A percentile compares a stretch with the other conserved stretches of the same genome.
phyloP scores from a whole-genome alignment of 805 yeast species.

The Danielozyma ontarioensis region DNA sequence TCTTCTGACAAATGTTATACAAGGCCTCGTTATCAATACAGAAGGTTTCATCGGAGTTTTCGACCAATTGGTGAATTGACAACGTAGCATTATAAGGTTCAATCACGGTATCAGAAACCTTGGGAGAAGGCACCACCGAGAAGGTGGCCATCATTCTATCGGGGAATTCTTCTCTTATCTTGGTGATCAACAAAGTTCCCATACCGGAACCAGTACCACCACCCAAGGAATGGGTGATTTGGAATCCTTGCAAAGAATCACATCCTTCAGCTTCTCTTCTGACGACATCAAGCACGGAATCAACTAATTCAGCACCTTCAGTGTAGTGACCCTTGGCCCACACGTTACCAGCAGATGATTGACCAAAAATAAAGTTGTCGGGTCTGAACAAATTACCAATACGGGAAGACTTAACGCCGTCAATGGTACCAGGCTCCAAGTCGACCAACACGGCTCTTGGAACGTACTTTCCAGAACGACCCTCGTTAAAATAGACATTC shows the following conservation, averaged over 20 bases:
- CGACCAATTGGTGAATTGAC: conserved; percentile 87
- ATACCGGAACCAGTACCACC: conserved; percentile 97
- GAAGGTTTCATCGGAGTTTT: conserved; percentile 88
- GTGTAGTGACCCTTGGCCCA: conserved; percentile 98
- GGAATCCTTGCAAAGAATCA: conserved; percentile 93
- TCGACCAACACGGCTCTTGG: conserved; percentile 92
- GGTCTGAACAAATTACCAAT: conserved; percentile 88
- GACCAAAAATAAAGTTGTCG: conserved; percentile 84
- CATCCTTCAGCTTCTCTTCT: conserved; percentile 93
- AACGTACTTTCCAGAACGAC: conserved; percentile 81
- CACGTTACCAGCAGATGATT: conserved; percentile 89
- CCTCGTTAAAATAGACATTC: conserved; percentile 85
- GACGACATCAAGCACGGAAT: conserved; percentile 81
- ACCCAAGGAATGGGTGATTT: conserved; percentile 55
- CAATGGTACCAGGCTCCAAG: conserved; percentile 92
- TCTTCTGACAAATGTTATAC: conserved; percentile 82
- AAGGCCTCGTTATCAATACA: conserved; percentile 94
- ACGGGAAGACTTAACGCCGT: conserved; percentile 72
- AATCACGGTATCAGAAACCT: conserved; percentile 87
- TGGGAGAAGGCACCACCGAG: conserved; percentile 89
- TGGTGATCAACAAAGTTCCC: conserved; percentile 84
- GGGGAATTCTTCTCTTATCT: conserved; percentile 87
- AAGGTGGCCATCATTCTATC: conserved; percentile 96
- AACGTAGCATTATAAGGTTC: conserved; percentile 94
- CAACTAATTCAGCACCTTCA: conserved; percentile 92